phyloP scores from a whole-genome alignment of 2,329 filamentous ascomycete genomes.

The Domatiomyces globalis region DNA sequence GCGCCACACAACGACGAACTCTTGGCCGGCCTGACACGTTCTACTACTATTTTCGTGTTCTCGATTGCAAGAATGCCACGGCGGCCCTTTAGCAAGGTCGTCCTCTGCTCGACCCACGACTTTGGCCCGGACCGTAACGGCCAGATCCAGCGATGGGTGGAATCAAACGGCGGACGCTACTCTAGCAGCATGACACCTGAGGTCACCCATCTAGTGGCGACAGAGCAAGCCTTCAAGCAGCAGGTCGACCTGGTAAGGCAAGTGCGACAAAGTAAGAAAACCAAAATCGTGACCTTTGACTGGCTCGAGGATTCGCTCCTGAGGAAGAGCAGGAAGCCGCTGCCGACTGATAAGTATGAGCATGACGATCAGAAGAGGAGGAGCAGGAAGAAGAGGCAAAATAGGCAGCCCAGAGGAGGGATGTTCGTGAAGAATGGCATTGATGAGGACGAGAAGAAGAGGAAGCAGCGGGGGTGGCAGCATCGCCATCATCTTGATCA shows the following conservation, averaged over 20 bases:
- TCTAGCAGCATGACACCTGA: constrained; percentile 35
- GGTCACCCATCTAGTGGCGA: constrained; percentile 62
- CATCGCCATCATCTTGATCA: too few species aligned
- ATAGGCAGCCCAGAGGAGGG: too few species aligned
- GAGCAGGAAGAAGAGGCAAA: too few species aligned
- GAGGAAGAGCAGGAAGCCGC: constrained; percentile 23
- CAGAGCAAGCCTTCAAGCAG: constrained; percentile 45
- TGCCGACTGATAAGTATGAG: constrained; percentile 23
- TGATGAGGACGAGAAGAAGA: too few species aligned
- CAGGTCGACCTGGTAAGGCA: constrained; percentile 24
- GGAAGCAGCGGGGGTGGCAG: too few species aligned
- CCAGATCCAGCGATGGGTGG: constrained; percentile 53
- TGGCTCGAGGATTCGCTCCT: constrained; percentile 35
- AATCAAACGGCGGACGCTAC: constrained; percentile 47
- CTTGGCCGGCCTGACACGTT: background rate
- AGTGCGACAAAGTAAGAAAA: constrained; percentile 24
- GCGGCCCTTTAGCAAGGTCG: constrained; percentile 34
- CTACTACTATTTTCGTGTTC: too few species aligned
- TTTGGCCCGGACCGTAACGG: constrained; percentile 30
- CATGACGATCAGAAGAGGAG: constrained; percentile 3
- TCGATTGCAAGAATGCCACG: too few species aligned
- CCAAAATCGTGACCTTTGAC: constrained; percentile 33
- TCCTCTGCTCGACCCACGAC: constrained; percentile 45
- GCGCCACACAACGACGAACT: background rate
- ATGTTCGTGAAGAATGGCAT: too few species aligned